Evolutionary conservation across 2,329 filamentous ascomycete species (phyloP), one percentile per base, ranked within the genome.

Genomic region (Exophiala dermatitidis): DNA sequence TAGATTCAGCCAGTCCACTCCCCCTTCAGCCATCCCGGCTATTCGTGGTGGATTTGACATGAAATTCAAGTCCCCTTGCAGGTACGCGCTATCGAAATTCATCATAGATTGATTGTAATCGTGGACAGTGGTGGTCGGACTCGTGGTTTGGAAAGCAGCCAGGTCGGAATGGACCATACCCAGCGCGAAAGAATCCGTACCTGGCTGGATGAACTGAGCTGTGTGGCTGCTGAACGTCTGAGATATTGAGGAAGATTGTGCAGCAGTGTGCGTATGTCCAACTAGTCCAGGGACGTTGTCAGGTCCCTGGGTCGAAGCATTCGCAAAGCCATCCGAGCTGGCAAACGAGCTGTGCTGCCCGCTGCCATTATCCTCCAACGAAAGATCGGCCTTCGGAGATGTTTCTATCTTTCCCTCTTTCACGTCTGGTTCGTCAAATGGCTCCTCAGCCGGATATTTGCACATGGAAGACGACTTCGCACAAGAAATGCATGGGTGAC

Each of bases 11-110:
- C 52, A 55, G 31, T 54, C 52, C 12, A 55, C 50, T 12, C 50
- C 53, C 4, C 51, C 51, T 40, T 53, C 51, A 10, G 40, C 48
- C 51, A 56, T 56, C 30, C 55, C 55, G 9, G 41, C 48, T 36
- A 58, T 54, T 36, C 52, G 52, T 26, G 45, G 52, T 5, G 55
- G 32, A 12, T 54, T 45, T 6, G 48, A 52, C 45, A 54, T 52
- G 46, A 52, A 54, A 42, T 52, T 58, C 29, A 54, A 54, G 31
- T 58, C 55, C 5, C 49, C 55, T 1, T 52, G 44, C 34, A 57
- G 26, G 32, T 52, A 58, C n/a, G 31, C 50, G 38, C 46, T 41
- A 5, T 54, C 55, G 41, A 46, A 54, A 34, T 37, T 48, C 32
- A 48, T 48, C 44, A 54, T 52, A 4, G 52, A 44, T 7, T 54